phyloP scores from a whole-genome alignment of 257 asterid species.

The Nicotiana knightiana region DNA sequence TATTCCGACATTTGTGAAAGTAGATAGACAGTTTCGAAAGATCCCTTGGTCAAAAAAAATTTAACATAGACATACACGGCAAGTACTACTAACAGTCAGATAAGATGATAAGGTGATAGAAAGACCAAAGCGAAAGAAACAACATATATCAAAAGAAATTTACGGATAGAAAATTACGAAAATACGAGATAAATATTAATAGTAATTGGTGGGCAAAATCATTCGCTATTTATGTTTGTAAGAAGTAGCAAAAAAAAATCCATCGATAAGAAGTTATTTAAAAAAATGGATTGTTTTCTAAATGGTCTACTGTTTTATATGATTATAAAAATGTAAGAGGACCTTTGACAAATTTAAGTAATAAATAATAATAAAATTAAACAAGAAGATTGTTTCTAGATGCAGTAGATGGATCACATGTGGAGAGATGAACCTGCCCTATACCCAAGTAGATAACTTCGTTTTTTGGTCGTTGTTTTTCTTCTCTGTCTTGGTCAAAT shows the following conservation, averaged over 20 bases:
- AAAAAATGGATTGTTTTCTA: background rate
- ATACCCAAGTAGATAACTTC: constrained; percentile 5
- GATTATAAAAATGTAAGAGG: background rate
- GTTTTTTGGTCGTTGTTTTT: background rate
- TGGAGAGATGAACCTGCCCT: background rate
- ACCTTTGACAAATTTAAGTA: background rate
- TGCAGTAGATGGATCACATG: constrained; percentile 2
- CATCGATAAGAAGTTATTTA: background rate
- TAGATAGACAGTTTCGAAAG: too few species aligned
- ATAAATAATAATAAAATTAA: too few species aligned
- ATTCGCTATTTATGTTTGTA: background rate
- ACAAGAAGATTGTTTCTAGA: background rate
- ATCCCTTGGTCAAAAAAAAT: too few species aligned
- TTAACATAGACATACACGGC: too few species aligned
- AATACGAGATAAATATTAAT: too few species aligned
- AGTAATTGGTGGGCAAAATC: background rate
- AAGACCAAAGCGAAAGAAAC: too few species aligned
- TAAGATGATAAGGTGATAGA: too few species aligned
- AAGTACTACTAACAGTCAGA: too few species aligned
- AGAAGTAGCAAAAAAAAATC: too few species aligned
- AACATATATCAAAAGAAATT: too few species aligned
- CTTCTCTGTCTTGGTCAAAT: constrained; percentile 16
- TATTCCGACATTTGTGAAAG: too few species aligned
- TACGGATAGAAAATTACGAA: too few species aligned
- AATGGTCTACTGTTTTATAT: background rate